These are phyloP conservation scores for Medicago truncatula DNA, from an alignment of 306 rosid genomes.

Conservation along the genomic window DNA sequence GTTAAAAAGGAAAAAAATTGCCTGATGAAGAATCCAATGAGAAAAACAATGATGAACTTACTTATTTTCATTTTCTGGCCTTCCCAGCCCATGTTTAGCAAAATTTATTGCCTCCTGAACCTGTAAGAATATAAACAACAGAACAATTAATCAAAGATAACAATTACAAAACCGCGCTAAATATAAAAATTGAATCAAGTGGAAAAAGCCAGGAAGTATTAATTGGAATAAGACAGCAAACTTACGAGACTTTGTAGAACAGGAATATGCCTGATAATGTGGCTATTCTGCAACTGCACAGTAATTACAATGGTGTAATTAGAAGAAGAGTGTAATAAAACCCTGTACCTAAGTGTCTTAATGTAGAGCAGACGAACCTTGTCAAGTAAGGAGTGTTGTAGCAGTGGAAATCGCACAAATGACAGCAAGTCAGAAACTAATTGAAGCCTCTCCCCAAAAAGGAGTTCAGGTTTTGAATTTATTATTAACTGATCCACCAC, in stretches of 20 bases:
- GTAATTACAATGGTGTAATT: conserved; percentile 33
- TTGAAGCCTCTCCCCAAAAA: conserved; percentile 77
- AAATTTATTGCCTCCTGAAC: conserved; percentile 69
- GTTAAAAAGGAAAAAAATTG: not conserved
- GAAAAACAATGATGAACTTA: conserved; percentile 46
- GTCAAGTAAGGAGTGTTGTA: conserved; percentile 68
- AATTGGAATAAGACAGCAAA: conserved; percentile 31
- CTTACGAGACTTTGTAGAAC: conserved; percentile 68
- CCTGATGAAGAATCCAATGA: conserved; percentile 17
- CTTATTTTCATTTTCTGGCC: conserved; percentile 66
- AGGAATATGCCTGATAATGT: conserved; percentile 60
- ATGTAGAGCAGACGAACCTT: conserved; percentile 61
- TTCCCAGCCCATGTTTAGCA: conserved; percentile 51
- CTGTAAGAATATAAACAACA: conserved; percentile 50
- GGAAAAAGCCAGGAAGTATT: conserved; percentile 15
- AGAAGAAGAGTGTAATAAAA: conserved; percentile 34
- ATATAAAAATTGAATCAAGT: conserved; percentile 19
- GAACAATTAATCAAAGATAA: conserved; percentile 20
- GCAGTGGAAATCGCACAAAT: conserved; percentile 71
- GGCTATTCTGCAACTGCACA: conserved; percentile 80
- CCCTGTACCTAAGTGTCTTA: conserved; percentile 11
- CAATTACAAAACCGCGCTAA: conserved; percentile 9
- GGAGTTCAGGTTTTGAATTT: conserved; percentile 64
- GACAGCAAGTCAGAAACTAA: conserved; percentile 65
- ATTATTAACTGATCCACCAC: conserved; percentile 70